These are phyloP conservation scores for Salvia rosmarinus DNA, from an alignment of 257 asterid genomes.

Conservation along the genomic window DNA sequence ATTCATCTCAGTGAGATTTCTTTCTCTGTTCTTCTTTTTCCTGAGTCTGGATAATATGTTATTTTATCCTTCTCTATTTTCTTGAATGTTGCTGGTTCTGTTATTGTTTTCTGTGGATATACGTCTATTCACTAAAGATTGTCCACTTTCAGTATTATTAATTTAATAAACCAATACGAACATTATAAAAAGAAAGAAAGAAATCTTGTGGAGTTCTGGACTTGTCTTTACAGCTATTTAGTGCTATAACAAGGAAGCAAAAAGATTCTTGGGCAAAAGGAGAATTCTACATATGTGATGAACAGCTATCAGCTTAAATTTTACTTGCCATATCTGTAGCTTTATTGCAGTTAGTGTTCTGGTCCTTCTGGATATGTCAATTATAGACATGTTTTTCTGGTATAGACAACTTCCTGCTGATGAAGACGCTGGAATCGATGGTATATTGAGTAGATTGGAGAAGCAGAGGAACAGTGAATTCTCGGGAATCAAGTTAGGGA, in stretches of 20 bases:
- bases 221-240: not conserved
- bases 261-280: not conserved
- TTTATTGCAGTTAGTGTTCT: slow-evolving; percentile 13
- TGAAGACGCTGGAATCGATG: slow-evolving; percentile 64
- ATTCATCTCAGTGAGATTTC: slow-evolving; percentile 60
- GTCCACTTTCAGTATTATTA: not conserved
- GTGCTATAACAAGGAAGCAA: not conserved
- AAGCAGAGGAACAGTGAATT: slow-evolving; percentile 67
- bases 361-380: slow-evolving; percentile 3
- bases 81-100: not conserved
- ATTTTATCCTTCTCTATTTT: not conserved
- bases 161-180: slow-evolving; percentile 5
- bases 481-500: slow-evolving; percentile 46
- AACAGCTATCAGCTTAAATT: not conserved
- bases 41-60: slow-evolving; percentile 21
- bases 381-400: slow-evolving; percentile 24
- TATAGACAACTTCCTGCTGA: slow-evolving; percentile 56
- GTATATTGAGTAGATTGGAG: slow-evolving; percentile 79
- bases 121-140: not conserved
- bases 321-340: not conserved
- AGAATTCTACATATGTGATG: not conserved
- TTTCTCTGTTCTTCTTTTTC: slow-evolving; percentile 37
- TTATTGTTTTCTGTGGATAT: slow-evolving; percentile 16
- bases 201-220: not conserved
- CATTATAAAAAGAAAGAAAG: not conserved